Conservation (phyloP, 768 basidiomycete species). For the Boletus vinaceobasis region DNA sequence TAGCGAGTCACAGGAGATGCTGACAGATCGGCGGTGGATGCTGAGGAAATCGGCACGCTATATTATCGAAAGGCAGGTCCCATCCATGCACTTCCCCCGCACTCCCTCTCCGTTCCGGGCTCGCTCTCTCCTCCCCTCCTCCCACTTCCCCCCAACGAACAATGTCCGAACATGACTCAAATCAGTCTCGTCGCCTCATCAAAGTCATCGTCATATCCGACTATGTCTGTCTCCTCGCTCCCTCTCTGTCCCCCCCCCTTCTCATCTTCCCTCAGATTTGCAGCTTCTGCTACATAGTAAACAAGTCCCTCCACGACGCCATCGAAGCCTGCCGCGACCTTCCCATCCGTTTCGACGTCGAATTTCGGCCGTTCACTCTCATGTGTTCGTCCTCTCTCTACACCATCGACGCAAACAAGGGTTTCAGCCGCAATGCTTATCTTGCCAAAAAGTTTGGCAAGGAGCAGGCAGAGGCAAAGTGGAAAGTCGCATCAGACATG, state of each 20-base stretch:
- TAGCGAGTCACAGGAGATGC: slow-evolving; percentile 21
- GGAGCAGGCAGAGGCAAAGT: slow-evolving; percentile 25
- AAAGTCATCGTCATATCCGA: slow-evolving; percentile 36
- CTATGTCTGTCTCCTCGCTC: slow-evolving; percentile 23
- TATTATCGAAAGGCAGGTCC: slow-evolving; percentile 26
- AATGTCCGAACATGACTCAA: slow-evolving; percentile 20
- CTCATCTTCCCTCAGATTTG: slow-evolving; percentile 28
- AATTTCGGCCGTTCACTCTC: slow-evolving; percentile 34
- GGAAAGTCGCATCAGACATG: slow-evolving; percentile 28
- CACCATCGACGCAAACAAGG: slow-evolving; percentile 20
- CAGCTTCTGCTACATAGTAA: slow-evolving; percentile 38
- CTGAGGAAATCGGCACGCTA: slow-evolving; percentile 28
- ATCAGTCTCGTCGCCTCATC: slow-evolving; percentile 17
- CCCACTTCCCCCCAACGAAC: not conserved
- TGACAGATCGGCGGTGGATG: slow-evolving; percentile 28
- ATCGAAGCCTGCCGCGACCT: slow-evolving; percentile 34
- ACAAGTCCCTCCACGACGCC: slow-evolving; percentile 36
- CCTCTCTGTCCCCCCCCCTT: not conserved
- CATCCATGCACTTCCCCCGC: slow-evolving; percentile 23
- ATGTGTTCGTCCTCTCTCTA: slow-evolving; percentile 21
- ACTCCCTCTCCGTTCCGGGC: not conserved
- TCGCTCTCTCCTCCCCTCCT: not conserved
- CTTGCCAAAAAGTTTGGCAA: slow-evolving; percentile 25
- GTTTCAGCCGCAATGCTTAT: slow-evolving; percentile 21
- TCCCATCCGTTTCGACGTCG: slow-evolving; percentile 33